Base-by-base conservation (phyloP, 495 filamentous ascomycete species). In the Neurospora africana region DNA sequence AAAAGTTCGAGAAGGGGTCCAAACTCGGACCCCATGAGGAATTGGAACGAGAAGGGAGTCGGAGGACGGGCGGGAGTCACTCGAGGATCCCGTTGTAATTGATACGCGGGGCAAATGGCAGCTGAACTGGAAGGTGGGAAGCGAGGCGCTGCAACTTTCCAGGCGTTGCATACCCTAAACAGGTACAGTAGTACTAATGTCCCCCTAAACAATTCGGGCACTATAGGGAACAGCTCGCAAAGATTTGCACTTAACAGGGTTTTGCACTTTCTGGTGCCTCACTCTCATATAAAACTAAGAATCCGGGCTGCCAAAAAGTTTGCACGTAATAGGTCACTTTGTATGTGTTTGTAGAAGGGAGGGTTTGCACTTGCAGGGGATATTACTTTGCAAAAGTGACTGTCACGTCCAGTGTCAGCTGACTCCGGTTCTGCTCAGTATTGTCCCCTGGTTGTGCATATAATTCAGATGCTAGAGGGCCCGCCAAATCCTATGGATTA, bases 41-140 rank as follows among this genome's bases (percentile, higher is more conserved):
- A 70, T 67, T 71, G 35, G 71, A 39, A 44, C 68, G 70, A 36
- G 40, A 7, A 44, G 39, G 67, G 39, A 69, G 27, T 61, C 27
- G 69, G 69, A 74, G 70, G 65, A 35, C 13, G 53, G 53, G 27
- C 27, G 27, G 58, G 68, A 76, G 73, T 73, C 74, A 74, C 58
- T 41, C 30, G 53, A 58, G 47, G 11, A 27, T 21, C 1, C 11
- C 11, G 47, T 30, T 15, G 11, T 27, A 30, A 61, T 13, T 17
- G 23, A 71, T 53, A 47, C 74, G 77, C 77, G 77, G 77, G 77
- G 77, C 76, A 76, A 76, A 73, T 69, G 68, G 19, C 61, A 73
- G 35, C 27, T 65, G 53, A 65, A n/a, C n/a, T n/a, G n/a, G n/a
- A n/a, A 65, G 53, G 53, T 19, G 53, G 53, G 53, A 65, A 65